Evolutionary conservation across 345 rosid species (phyloP), one percentile per base, ranked within the genome.

Genomic region (Capsella bursapastoris): DNA sequence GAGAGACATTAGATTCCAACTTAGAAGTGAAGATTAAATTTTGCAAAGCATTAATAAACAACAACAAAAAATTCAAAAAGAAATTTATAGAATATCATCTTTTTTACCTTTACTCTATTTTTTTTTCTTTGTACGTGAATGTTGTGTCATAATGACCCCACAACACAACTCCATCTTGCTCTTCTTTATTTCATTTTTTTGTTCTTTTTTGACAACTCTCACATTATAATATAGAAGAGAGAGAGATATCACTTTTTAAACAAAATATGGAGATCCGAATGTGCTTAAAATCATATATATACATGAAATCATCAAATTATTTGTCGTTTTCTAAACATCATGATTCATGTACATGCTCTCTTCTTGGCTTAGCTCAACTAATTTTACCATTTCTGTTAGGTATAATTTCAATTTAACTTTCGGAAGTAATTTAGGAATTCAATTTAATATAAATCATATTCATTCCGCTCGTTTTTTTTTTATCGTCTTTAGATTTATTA

Each of bases 141-240:
- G 69, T 8, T 63, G 55, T 72, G 76, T 72, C 76, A 72, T 13
- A 44, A 15, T 62, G 76, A 63, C 53, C 76, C 75, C 68, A 71
- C 75, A 50, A 4, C 37, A 34, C 16, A 25, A 60, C 49, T 1
- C 58, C 18, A 8, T 7, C 62, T 68, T 60, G 52, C 15, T 11
- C 12, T 52, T 73, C 27, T 52, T 52, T 22, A 8, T 64, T n/a
- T 63, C 41, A 57, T 41, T 14, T 38, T 48, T 49, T 35, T 40
- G 6, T 56, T 64, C 40, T 10, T 64, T 22, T 63, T 73, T 47
- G 25, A 35, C 16, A 27, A n/a, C 35, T 25, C 43, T 51, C 22
- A 45, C 45, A 72, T 62, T 61, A 55, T 16, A 62, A 63, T 4
- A 63, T 63, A 22, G 5, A 31, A 34, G 6, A 6, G 6, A 32